Conservation (phyloP, 2,329 filamentous ascomycete genomes). For the Amauroascus niger region DNA sequence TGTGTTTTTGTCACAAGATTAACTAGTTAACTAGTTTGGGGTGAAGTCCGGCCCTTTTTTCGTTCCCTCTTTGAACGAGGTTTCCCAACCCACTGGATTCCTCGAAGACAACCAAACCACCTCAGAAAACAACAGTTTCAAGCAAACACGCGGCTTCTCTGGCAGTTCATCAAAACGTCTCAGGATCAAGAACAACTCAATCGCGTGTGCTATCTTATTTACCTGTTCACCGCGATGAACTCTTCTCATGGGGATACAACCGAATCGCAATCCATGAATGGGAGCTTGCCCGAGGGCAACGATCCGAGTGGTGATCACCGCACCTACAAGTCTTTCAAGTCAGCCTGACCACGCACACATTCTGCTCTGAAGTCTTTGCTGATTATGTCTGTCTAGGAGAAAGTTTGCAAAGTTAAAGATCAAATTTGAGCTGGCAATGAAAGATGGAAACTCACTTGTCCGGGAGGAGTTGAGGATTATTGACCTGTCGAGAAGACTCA, state of each 20-base stretch:
- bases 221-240: neutral
- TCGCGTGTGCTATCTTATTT: neutral
- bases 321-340: conserved; percentile 60
- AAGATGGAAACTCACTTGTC: conserved; percentile 55
- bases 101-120: too few relatives aligned
- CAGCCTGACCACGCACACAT: conserved; percentile 15
- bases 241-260: conserved; percentile 21
- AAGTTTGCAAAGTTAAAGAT: conserved; percentile 85
- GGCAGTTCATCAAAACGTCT: too few relatives aligned
- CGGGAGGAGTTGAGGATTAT: conserved; percentile 72
- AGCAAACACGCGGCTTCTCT: too few relatives aligned
- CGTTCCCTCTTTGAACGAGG: neutral
- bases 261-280: conserved; percentile 23
- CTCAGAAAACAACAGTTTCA: neutral
- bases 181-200: neutral
- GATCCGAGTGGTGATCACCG: conserved; percentile 39
- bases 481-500: conserved; percentile 69
- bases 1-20: conserved; percentile 6
- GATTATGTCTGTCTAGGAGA: conserved; percentile 42
- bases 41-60: neutral
- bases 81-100: too few relatives aligned
- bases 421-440: conserved; percentile 70
- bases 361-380: neutral
- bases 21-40: neutral
- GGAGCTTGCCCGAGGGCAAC: conserved; percentile 26